Base-by-base conservation (phyloP, 1,284 basidiomycete genomes). In the Termitomyces sp. region DNA sequence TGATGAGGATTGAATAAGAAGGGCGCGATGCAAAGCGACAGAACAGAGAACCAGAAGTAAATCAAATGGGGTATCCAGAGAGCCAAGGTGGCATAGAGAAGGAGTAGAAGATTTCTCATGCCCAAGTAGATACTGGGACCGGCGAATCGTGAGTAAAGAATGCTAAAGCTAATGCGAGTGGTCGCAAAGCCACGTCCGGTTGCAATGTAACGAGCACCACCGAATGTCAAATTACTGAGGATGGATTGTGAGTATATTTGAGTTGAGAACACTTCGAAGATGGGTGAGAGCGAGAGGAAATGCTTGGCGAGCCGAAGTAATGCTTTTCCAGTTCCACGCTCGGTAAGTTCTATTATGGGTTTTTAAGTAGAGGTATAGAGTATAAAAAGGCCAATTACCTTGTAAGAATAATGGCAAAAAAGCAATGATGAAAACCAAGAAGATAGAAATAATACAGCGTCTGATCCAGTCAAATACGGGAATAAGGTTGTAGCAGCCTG, bases 1-100 rank as follows among this genome's bases (percentile, higher is more conserved):
- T 98, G 95, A 73, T 98, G 95, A 10, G 95, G 95, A 74, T 98
- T 98, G 83, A 98, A 97, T 58, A 98, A 65, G 84, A 97, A 98
- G 1, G 95, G 94, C 31, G 95, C 93, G 61, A 97, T 81, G 71
- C 92, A 95, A 15, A 97, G 82, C 42, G 94, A 93, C 54, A 94
- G 72, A 57, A 94, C 90, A 15, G 92, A 94, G 68, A 90, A 79
- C 94, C 94, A 98, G 85, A 98, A 98, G 81, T 98, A 98, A 75
- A 96, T 90, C 64, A 98, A 77, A 73, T 93, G 90, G 3, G 92
- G 91, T 60, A 94, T 91, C 89, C 91, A 98, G 62, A 98, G 81
- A 15, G 91, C 76, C 75, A 98, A 80, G 48, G 94, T 93, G 59
- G 88, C 84, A 69, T 95, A 98, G 56, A 96, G 83, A 61, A 98